Percentiles rank a stretch among this genome's conserved stretches.
These are phyloP conservation scores for Linnemannia schmuckeri DNA, from an alignment of 192 early-diverging fungal species.

Conservation along the genomic window DNA sequence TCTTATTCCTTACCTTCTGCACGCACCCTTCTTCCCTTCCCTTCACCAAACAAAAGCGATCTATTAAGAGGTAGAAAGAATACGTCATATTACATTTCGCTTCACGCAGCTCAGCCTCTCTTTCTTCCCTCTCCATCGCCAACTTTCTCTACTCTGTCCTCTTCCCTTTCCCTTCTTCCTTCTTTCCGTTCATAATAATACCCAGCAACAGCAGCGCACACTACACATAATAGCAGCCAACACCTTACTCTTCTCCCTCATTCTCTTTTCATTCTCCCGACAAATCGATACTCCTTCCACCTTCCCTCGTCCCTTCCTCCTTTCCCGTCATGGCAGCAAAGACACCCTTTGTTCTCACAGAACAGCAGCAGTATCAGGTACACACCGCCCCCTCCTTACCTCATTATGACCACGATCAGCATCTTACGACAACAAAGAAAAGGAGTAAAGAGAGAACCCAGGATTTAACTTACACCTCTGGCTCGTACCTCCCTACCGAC, in stretches of 20 bases:
- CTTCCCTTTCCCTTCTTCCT: not conserved
- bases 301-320: not conserved
- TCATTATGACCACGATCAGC: too few species aligned
- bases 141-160: not conserved
- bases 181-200: not conserved
- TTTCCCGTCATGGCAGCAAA: constrained; percentile 3
- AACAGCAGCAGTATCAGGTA: constrained; percentile 40
- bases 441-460: not conserved
- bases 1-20: too few species aligned
- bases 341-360: not conserved
- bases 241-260: not conserved
- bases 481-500: not conserved
- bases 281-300: not conserved
- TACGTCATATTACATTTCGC: not conserved
- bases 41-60: not conserved
- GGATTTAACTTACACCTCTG: not conserved
- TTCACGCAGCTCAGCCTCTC: not conserved
- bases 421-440: not conserved
- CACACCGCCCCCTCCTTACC: too few species aligned
- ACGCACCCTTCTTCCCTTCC: too few species aligned
- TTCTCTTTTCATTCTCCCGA: not conserved
- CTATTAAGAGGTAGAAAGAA: not conserved
- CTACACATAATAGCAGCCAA: not conserved
- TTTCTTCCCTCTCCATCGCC: not conserved
- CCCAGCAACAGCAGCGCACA: not conserved